Base-by-base conservation (phyloP, 148 eudicot species). In the Vaccinium myrtillus region DNA sequence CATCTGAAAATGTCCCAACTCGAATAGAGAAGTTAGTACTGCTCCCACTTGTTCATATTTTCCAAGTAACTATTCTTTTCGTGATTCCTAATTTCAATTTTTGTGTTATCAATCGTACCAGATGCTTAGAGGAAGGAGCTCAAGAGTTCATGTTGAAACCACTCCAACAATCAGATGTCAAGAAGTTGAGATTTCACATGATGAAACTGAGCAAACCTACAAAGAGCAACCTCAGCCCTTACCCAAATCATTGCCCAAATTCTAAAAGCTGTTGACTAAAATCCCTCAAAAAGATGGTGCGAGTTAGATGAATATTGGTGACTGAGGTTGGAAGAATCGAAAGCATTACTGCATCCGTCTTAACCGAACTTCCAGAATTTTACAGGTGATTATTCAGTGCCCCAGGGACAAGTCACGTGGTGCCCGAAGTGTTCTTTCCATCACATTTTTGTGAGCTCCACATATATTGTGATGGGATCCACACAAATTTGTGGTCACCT, bases 121-220 rank as follows among this genome's bases (percentile, higher is more conserved):
- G 89, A 75, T 87, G 89, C 82, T 70, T 87, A 84, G 86, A 87
- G 82, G 87, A 50, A 77, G 87, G 89, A 65, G 89, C 89, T 53
- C 70, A 84, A 81, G 89, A 87, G 55, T 87, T 84, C 75, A 77
- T 87, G 84, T 54, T 87, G 80, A 84, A 87, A 32, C 89, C 87
- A 76, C 82, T 84, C 74, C 80, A 81, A 70, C 89, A 84, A 84
- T 81, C 87, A 46, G 86, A 87, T 70, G 65, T 87, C 8, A 77
- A 81, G 63, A 84, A 84, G 70, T 84, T 87, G 83, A 82, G 87
- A 79, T 82, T 82, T 78, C 89, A 85, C 58, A 84, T 85, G 83
- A 73, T 50, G 81, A 71, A 87, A 59, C 58, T 78, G 12, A 25
- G 75, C 73, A 51, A 67, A 76, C 43, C 83, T 48, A 74, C 70